These are phyloP conservation scores for Dactylellina sp. DNA, from an alignment of 2,329 filamentous ascomycete genomes.

Conservation along the genomic window DNA sequence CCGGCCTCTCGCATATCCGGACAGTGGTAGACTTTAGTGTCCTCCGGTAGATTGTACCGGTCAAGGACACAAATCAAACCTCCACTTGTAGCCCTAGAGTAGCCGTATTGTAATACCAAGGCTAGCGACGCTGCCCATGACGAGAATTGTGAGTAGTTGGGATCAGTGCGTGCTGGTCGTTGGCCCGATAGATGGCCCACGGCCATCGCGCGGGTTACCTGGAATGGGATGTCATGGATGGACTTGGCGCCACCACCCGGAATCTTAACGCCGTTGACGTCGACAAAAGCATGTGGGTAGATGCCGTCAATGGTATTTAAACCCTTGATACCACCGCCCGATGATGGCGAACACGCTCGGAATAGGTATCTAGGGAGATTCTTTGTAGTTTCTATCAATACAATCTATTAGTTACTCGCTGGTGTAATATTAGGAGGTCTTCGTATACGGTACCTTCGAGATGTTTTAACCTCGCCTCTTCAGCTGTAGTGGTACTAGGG, in stretches of 20 bases:
- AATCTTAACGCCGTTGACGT: slow-evolving; percentile 24
- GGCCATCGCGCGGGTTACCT: slow-evolving; percentile 39
- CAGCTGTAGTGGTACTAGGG: not conserved
- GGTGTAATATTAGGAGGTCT: no score
- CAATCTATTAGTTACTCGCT: not conserved
- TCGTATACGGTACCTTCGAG: slow-evolving; percentile 39
- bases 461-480: slow-evolving; percentile 19
- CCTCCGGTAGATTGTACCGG: slow-evolving; percentile 41
- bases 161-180: slow-evolving; percentile 30
- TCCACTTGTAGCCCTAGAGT: slow-evolving; percentile 21
- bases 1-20: slow-evolving; percentile 44
- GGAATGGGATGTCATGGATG: slow-evolving; percentile 34
- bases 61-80: slow-evolving; percentile 50
- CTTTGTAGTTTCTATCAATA: slow-evolving; percentile 38
- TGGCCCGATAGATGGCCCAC: slow-evolving; percentile 43
- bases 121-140: slow-evolving; percentile 47
- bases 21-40: slow-evolving; percentile 51
- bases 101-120: slow-evolving; percentile 43
- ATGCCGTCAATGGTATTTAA: slow-evolving; percentile 44
- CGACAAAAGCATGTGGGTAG: slow-evolving; percentile 53
- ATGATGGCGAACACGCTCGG: slow-evolving; percentile 42
- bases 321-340: slow-evolving; percentile 47
- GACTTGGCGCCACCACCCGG: slow-evolving; percentile 44
- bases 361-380: slow-evolving; percentile 48
- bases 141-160: slow-evolving; percentile 45